Evolutionary conservation across 2,329 filamentous ascomycete species (phyloP).

Genomic region (Orbilia blumenaviensis): DNA sequence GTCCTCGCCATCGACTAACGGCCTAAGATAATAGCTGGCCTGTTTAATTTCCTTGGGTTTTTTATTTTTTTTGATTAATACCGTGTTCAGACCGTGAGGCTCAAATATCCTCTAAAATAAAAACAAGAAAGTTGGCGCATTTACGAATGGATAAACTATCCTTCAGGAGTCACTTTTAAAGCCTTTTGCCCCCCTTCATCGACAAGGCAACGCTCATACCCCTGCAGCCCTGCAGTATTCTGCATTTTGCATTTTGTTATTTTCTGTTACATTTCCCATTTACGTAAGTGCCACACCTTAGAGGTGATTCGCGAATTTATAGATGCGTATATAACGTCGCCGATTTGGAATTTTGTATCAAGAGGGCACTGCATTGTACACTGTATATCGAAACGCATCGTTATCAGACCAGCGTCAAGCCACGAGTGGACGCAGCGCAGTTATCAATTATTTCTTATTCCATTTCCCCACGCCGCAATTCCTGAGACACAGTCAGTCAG

Average conservation of each 20-base stretch:
- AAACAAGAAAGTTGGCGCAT: background rate
- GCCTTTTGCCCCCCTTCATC: too few species aligned
- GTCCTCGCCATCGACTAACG: too few species aligned
- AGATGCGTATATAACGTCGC: background rate
- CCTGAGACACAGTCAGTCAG: too few species aligned
- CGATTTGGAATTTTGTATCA: too few species aligned
- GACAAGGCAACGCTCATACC: background rate
- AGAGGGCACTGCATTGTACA: too few species aligned
- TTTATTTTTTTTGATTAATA: too few species aligned
- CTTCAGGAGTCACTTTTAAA: background rate
- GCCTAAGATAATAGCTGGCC: too few species aligned
- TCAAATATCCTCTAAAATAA: background rate
- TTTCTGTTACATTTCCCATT: background rate
- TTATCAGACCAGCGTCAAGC: slow-evolving; percentile 1
- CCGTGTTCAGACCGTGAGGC: too few species aligned
- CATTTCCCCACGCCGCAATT: too few species aligned
- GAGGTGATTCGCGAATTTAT: too few species aligned
- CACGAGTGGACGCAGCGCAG: background rate
- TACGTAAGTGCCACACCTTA: background rate
- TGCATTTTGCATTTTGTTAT: too few species aligned
- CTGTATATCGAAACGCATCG: background rate
- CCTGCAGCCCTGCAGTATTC: background rate
- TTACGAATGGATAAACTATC: background rate
- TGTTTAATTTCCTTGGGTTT: too few species aligned
- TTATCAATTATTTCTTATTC: background rate